Percentiles rank a stretch among this genome's conserved stretches.
Conservation (phyloP, 2,329 filamentous ascomycete species). For the Aspergillus thermomutatus region DNA sequence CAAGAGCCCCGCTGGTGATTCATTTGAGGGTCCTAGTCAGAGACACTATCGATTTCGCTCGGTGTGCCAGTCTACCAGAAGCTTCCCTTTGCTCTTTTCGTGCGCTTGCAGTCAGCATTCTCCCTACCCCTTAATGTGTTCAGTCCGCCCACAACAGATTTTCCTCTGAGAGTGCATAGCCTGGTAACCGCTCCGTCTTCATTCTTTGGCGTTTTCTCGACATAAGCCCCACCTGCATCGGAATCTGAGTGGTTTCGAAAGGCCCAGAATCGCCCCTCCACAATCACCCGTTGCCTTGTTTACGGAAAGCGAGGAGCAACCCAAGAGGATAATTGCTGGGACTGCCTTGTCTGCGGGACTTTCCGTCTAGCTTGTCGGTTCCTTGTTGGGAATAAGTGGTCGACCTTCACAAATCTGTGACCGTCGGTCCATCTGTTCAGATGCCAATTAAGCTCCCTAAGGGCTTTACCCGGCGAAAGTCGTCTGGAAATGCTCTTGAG, state of each 20-base stretch:
- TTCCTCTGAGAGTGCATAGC: slow-evolving; percentile 1
- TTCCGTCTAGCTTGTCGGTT: slow-evolving; percentile 9
- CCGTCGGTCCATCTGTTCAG: slow-evolving; percentile 7
- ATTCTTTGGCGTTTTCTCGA: slow-evolving; percentile 11
- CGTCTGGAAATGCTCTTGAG: slow-evolving; percentile 53
- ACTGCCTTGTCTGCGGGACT: slow-evolving; percentile 6
- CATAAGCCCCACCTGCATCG: slow-evolving; percentile 14
- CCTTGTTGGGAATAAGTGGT: slow-evolving; percentile 10
- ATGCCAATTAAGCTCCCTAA: slow-evolving; percentile 58
- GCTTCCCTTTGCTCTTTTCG: slow-evolving; percentile 12
- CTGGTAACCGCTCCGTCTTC: slow-evolving; percentile 8
- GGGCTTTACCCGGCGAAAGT: slow-evolving; percentile 53
- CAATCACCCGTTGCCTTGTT: slow-evolving; percentile 8
- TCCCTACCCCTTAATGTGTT: slow-evolving; percentile 11
- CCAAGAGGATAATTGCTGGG: slow-evolving; percentile 4
- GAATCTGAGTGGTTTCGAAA: slow-evolving; percentile 13
- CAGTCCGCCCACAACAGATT: slow-evolving; percentile 2
- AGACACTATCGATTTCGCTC: slow-evolving; percentile 6
- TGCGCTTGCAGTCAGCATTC: slow-evolving; percentile 11
- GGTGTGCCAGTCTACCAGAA: slow-evolving; percentile 9
- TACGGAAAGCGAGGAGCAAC: slow-evolving; percentile 16
- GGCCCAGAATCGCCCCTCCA: slow-evolving; percentile 11
- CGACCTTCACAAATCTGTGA: background rate
- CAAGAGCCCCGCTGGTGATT: slow-evolving; percentile 8
- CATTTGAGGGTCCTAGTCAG: slow-evolving; percentile 10